Percentiles rank a stretch among this genome's conserved stretches.
These are phyloP conservation scores for Triticum monococcum DNA, from an alignment of 176 grass and related monocot species.

Conservation along the genomic window DNA sequence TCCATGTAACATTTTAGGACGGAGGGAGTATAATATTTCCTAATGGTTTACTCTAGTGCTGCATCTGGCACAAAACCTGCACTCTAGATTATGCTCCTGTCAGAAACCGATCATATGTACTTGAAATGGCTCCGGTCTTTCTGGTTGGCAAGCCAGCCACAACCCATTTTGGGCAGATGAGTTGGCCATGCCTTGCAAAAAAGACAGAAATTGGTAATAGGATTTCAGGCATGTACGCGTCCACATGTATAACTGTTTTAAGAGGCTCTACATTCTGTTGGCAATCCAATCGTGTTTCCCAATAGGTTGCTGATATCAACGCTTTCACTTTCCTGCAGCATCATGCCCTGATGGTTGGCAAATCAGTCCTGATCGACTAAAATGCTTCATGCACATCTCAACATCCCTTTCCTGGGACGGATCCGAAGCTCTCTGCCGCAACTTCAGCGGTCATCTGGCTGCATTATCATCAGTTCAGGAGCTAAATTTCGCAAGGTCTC, in stretches of 20 bases:
- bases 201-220: neutral
- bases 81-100: neutral
- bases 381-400: conserved; percentile 65
- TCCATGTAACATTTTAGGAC: too few species aligned
- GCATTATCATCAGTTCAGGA: conserved; percentile 66
- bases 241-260: neutral
- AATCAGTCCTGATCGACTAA: conserved; percentile 41
- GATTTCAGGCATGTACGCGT: neutral
- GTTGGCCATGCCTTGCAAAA: neutral
- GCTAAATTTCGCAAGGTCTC: conserved; percentile 51
- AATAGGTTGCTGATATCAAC: conserved; percentile 5
- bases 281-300: neutral
- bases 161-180: neutral
- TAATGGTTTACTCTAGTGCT: neutral
- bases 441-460: conserved; percentile 58
- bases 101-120: too few species aligned
- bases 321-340: conserved; percentile 33
- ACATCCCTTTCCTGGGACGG: conserved; percentile 63
- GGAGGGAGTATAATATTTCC: neutral
- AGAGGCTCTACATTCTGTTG: neutral
- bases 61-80: neutral
- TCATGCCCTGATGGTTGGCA: conserved; percentile 66
- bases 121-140: neutral
- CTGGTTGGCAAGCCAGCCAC: neutral
- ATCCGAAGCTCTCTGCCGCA: conserved; percentile 55